A percentile compares a stretch with the other conserved stretches of the same genome.
phyloP scores from a whole-genome alignment of 139 green algal genomes.

The Astrephomene gubernaculifera region DNA sequence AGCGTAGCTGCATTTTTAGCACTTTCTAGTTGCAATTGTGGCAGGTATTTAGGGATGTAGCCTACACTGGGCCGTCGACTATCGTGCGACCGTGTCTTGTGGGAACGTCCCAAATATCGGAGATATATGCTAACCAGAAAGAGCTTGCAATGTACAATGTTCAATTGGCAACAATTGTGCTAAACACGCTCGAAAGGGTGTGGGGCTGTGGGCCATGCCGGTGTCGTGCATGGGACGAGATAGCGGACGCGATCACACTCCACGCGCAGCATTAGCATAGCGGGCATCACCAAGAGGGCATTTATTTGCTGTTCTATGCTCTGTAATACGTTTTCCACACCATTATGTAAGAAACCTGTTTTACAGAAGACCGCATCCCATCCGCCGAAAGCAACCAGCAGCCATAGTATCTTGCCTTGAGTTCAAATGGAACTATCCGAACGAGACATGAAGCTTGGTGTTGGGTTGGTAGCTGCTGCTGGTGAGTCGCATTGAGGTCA shows the following conservation, averaged over 20 bases:
- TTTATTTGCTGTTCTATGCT: neutral
- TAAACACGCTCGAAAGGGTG: neutral
- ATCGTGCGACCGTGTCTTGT: no score
- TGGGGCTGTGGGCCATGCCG: neutral
- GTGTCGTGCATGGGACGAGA: neutral
- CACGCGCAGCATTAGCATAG: neutral
- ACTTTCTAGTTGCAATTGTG: no score
- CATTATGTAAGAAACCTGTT: no score
- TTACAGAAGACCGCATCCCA: no score
- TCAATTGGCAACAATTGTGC: no score
- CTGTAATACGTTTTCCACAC: neutral
- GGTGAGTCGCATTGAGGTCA: neutral
- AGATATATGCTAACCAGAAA: no score
- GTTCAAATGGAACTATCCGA: neutral
- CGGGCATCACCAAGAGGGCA: neutral
- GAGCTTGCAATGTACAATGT: no score
- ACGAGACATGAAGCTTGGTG: constrained; percentile 4
- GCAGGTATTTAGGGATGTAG: no score
- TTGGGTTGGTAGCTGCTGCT: constrained; percentile 16
- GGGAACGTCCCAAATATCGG: no score
- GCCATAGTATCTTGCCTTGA: neutral
- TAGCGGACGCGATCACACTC: neutral
- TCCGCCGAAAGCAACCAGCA: no score
- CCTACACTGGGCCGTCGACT: no score
- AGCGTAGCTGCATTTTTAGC: neutral